Evolutionary conservation across 2,329 filamentous ascomycete genomes (phyloP).

Genomic region (Grosmannia serpens): DNA sequence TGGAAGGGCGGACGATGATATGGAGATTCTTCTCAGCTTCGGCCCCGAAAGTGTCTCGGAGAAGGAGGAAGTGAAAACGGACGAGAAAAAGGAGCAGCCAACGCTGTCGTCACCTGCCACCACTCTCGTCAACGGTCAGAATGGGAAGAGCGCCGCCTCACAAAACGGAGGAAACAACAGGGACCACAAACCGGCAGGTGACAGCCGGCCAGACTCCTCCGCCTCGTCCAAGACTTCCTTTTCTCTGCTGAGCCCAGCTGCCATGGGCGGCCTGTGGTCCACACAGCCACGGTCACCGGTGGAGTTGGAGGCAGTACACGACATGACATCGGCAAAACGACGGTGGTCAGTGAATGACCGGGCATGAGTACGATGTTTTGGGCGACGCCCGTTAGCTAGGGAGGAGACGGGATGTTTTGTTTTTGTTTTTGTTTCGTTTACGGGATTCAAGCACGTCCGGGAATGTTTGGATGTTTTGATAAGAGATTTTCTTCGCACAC

Average conservation of each 20-base stretch:
- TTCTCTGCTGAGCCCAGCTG: neutral
- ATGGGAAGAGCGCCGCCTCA: neutral
- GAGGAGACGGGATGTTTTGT: neutral
- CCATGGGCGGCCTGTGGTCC: neutral
- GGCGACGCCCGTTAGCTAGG: neutral
- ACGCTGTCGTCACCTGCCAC: neutral
- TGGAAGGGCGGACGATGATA: constrained; percentile 23
- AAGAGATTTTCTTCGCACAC: neutral
- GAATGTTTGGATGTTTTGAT: neutral
- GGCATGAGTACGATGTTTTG: neutral
- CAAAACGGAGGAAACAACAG: neutral
- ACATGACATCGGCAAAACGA: constrained; percentile 35
- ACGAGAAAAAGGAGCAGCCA: neutral
- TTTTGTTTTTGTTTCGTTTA: neutral
- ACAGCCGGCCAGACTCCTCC: neutral
- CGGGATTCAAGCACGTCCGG: neutral
- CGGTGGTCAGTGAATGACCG: constrained; percentile 44
- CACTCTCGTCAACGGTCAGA: neutral
- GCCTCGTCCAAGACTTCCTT: neutral
- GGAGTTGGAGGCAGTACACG: constrained; percentile 29
- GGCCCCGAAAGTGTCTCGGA: constrained; percentile 4
- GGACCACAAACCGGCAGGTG: neutral
- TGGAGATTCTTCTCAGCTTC: constrained; percentile 13
- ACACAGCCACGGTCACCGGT: neutral
- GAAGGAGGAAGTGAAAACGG: constrained; percentile 19